Evolutionary conservation across 2,329 filamentous ascomycete species (phyloP).

Genomic region (Hypoxylon rubiginosum): DNA sequence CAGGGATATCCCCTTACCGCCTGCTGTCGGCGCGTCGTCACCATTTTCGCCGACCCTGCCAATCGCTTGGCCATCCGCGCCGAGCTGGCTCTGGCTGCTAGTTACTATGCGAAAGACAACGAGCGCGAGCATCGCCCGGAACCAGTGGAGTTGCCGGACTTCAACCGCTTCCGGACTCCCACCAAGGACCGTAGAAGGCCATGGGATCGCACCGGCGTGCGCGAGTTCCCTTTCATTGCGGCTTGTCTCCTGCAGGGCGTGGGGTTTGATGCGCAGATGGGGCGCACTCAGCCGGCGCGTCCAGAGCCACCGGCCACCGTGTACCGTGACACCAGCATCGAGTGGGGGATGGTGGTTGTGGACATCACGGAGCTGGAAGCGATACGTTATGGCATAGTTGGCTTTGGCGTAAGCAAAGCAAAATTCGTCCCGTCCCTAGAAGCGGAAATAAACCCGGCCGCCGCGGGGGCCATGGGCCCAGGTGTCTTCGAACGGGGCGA

Average conservation of each 20-base stretch:
- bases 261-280: conserved; percentile 23
- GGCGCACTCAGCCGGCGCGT: conserved; percentile 17
- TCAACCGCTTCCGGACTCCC: not conserved
- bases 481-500: conserved; percentile 12
- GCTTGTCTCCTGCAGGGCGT: conserved; percentile 40
- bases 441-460: conserved; percentile 8
- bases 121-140: conserved; percentile 4
- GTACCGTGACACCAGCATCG: conserved; percentile 40
- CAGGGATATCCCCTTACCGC: conserved; percentile 36
- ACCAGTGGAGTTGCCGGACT: conserved; percentile 11
- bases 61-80: conserved; percentile 37
- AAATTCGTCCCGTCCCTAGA: conserved; percentile 29
- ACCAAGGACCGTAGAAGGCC: conserved; percentile 7
- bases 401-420: conserved; percentile 34
- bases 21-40: conserved; percentile 39
- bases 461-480: conserved; percentile 2
- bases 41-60: conserved; percentile 39
- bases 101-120: conserved; percentile 25
- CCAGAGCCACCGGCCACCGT: conserved; percentile 41
- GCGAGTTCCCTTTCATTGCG: conserved; percentile 40
- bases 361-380: conserved; percentile 39
- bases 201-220: conserved; percentile 38
- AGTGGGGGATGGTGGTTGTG: conserved; percentile 45
- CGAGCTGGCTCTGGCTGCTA: conserved; percentile 36
- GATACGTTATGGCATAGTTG: conserved; percentile 41